A percentile compares a stretch with the other conserved stretches of the same genome.
Evolutionary conservation across 106 monocot genomes (phyloP).

Genomic region (Dioscorea dumetorum): DNA sequence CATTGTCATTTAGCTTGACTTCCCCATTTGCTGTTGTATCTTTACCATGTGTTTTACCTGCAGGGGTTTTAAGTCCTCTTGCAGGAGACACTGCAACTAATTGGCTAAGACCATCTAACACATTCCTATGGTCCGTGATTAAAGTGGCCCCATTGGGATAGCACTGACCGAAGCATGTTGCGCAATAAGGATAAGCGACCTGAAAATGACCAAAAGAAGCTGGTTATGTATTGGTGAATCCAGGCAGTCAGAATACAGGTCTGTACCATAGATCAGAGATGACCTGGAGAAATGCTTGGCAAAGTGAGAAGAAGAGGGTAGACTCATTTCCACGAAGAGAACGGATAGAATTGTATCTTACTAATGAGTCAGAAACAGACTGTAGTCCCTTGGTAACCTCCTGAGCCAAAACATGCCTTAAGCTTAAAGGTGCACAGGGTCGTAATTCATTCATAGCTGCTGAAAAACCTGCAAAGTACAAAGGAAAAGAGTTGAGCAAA

Average conservation of each 20-base stretch:
- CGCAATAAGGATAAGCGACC: conserved; percentile 84
- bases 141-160: conserved; percentile 68
- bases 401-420: conserved; percentile 58
- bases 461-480: conserved; percentile 50
- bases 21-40: conserved; percentile 21
- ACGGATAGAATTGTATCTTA: conserved; percentile 65
- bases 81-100: conserved; percentile 38
- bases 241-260: no score
- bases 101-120: conserved; percentile 58
- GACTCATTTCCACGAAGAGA: conserved; percentile 89
- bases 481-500: not conserved
- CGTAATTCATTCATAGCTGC: conserved; percentile 94
- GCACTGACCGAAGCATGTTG: conserved; percentile 80
- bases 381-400: conserved; percentile 73
- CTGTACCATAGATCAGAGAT: not conserved
- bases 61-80: conserved; percentile 22
- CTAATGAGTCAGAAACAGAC: conserved; percentile 70
- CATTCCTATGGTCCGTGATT: conserved; percentile 45
- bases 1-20: conserved; percentile 7
- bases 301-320: conserved; percentile 83
- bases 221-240: not conserved
- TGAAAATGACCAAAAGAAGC: conserved; percentile 13
- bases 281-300: conserved; percentile 87
- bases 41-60: conserved; percentile 20
- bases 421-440: conserved; percentile 82